A percentile compares a stretch with the other conserved stretches of the same genome.
Evolutionary conservation across 2,329 filamentous ascomycete genomes (phyloP).

Genomic region (Colletotrichum sp.): DNA sequence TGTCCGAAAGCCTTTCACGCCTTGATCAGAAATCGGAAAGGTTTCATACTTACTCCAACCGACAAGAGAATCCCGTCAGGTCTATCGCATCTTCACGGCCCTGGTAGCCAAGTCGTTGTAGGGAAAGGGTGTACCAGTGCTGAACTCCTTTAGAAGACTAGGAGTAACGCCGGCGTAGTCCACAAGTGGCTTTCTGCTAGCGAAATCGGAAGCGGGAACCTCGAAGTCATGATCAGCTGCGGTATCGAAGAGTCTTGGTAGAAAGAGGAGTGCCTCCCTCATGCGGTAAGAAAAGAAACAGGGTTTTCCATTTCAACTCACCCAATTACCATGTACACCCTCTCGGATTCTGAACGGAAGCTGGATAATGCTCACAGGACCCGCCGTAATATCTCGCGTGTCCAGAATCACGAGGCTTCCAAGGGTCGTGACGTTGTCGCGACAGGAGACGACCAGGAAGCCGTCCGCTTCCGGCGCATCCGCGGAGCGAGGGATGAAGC

Average conservation of each 20-base stretch:
- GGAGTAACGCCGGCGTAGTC: not conserved
- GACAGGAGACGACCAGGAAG: not conserved
- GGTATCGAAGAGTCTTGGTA: not conserved
- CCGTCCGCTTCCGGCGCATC: not conserved
- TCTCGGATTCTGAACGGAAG: not conserved
- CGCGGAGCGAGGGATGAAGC: not conserved
- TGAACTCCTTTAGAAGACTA: not conserved
- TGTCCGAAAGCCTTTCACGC: no score
- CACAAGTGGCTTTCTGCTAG: not conserved
- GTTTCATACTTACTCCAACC: not conserved
- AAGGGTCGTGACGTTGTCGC: not conserved
- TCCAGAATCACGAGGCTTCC: not conserved
- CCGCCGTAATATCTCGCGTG: not conserved
- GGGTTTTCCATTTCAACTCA: not conserved
- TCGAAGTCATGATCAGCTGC: fast-evolving
- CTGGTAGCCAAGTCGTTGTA: not conserved
- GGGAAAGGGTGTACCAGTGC: fast-evolving
- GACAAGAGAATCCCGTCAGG: not conserved
- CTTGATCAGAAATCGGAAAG: no score
- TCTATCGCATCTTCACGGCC: not conserved
- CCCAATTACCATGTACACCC: not conserved
- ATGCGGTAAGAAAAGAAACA: fast-evolving
- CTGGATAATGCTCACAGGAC: not conserved
- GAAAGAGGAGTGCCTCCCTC: fast-evolving
- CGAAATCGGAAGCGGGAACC: not conserved